phyloP scores from a whole-genome alignment of 805 yeast genomes.

The Candida germanica region DNA sequence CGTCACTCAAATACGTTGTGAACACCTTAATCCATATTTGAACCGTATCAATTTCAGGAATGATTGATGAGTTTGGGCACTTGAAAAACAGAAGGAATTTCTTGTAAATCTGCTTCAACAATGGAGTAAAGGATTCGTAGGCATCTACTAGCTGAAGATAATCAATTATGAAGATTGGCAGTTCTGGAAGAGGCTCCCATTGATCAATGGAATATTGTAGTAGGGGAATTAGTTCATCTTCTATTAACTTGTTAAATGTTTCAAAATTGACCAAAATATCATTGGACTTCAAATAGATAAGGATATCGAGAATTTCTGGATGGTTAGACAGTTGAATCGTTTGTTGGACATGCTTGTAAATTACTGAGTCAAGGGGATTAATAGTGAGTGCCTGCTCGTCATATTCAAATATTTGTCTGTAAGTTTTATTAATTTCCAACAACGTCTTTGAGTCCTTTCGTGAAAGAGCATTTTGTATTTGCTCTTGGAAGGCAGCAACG shows the following conservation, averaged over 20 bases:
- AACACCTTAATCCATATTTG: conserved; percentile 10
- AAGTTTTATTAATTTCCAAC: not conserved
- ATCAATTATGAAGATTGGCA: conserved; percentile 19
- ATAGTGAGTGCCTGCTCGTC: conserved; percentile 6
- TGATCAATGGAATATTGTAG: conserved; percentile 9
- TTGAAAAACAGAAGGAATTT: conserved; percentile 9
- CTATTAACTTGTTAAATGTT: conserved; percentile 8
- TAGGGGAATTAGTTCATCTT: conserved; percentile 19
- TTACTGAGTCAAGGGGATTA: conserved; percentile 20
- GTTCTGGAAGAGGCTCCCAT: conserved; percentile 17
- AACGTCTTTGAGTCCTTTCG: not conserved
- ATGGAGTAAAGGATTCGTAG: conserved; percentile 1
- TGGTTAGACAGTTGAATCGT: conserved; percentile 5
- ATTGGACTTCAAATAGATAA: conserved; percentile 15
- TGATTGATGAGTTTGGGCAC: not conserved
- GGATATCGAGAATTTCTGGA: conserved; percentile 9
- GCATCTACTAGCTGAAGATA: conserved; percentile 16
- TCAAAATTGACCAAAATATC: not conserved
- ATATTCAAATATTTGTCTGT: conserved; percentile 3
- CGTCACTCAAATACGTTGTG: conserved; percentile 2
- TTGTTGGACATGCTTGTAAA: conserved; percentile 10
- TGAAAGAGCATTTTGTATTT: conserved; percentile 1
- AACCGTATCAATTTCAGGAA: conserved; percentile 2
- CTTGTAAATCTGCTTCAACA: conserved; percentile 9
- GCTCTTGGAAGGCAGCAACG: conserved; percentile 4